These are phyloP conservation scores for Lactarius vividus DNA, from an alignment of 768 basidiomycete species.

Conservation along the genomic window DNA sequence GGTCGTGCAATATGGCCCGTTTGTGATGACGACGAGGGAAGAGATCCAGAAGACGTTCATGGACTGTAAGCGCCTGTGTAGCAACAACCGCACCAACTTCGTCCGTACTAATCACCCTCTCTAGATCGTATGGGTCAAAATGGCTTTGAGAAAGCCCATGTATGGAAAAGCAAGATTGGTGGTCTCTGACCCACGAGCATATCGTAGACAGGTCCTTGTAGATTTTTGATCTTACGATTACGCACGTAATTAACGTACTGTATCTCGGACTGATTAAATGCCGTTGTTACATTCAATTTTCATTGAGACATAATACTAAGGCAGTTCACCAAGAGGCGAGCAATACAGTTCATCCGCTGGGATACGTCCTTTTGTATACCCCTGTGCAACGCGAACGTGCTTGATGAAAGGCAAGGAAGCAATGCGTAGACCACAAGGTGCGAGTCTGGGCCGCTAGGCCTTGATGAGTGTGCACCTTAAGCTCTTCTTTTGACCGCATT, in stretches of 20 bases:
- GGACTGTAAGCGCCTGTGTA: conserved; percentile 56
- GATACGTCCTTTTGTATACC: not conserved
- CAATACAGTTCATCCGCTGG: no score
- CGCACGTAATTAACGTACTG: no score
- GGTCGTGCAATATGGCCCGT: conserved; percentile 84
- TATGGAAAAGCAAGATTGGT: conserved; percentile 85
- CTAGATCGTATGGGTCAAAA: conserved; percentile 72
- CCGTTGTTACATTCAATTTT: not conserved
- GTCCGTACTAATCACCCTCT: conserved; percentile 13
- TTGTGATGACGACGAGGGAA: conserved; percentile 78
- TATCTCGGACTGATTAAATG: not conserved
- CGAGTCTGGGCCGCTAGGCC: not conserved
- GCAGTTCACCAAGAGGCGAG: not conserved
- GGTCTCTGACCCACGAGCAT: conserved; percentile 21
- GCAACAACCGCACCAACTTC: not conserved
- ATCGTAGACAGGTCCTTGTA: conserved; percentile 20
- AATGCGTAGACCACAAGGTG: not conserved
- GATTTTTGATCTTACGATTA: no score
- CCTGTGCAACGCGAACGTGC: not conserved
- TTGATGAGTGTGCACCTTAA: not conserved
- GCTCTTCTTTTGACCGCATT: not conserved
- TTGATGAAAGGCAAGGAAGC: not conserved
- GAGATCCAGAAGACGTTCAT: conserved; percentile 80
- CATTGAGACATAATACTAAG: not conserved
- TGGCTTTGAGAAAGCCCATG: conserved; percentile 88